A percentile compares a stretch with the other conserved stretches of the same genome.
phyloP scores from a whole-genome alignment of 495 filamentous ascomycete species.

The Trypethelium eluteriae region DNA sequence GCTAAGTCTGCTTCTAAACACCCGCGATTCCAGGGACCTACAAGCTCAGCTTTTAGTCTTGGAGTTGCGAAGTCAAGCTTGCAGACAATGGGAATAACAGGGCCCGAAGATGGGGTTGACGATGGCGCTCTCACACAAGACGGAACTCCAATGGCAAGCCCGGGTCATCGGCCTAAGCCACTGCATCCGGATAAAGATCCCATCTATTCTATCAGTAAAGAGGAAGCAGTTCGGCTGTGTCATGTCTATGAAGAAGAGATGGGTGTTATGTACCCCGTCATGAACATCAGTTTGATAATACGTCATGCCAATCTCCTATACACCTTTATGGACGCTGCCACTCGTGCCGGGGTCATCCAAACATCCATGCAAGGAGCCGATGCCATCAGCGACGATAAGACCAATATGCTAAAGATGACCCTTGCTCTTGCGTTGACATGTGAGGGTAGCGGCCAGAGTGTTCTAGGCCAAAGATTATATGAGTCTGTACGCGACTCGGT shows the following conservation, averaged over 20 bases:
- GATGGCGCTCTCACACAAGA: constrained; percentile 48
- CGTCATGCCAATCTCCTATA: constrained; percentile 58
- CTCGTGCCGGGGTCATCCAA: constrained; percentile 50
- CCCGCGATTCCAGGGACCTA: constrained; percentile 73
- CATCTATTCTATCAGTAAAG: constrained; percentile 61
- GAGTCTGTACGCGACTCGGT: constrained; percentile 60
- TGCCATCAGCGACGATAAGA: constrained; percentile 58
- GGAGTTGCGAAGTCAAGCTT: constrained; percentile 81
- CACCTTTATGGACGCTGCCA: constrained; percentile 62
- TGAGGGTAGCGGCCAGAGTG: constrained; percentile 68
- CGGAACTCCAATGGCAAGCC: constrained; percentile 46
- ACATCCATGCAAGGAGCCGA: constrained; percentile 50
- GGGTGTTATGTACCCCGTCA: constrained; percentile 76
- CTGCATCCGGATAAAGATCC: constrained; percentile 56
- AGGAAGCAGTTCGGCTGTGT: constrained; percentile 65
- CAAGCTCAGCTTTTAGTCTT: constrained; percentile 76
- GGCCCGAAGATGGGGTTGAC: constrained; percentile 50
- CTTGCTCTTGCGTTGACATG: constrained; percentile 65
- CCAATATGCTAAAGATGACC: constrained; percentile 68
- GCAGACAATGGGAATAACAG: constrained; percentile 79
- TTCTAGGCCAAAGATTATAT: constrained; percentile 61
- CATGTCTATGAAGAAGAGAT: constrained; percentile 75
- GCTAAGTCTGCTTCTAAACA: constrained; percentile 33
- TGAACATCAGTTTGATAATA: constrained; percentile 60
- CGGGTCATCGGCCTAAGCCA: constrained; percentile 36